These are phyloP conservation scores for Fusarium succisae DNA, from an alignment of 2,329 filamentous ascomycete species.

Conservation along the genomic window DNA sequence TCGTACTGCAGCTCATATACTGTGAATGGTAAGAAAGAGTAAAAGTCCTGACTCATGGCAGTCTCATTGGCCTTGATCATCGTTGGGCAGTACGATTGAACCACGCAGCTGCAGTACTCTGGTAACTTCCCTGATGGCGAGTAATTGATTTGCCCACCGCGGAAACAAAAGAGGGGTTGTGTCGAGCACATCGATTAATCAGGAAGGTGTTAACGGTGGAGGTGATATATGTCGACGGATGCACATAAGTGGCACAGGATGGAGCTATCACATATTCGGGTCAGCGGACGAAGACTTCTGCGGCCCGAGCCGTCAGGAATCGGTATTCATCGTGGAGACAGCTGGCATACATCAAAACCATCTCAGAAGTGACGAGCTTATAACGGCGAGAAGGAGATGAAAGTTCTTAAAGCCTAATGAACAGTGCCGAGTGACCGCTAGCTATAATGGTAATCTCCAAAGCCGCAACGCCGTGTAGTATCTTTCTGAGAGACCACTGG, in stretches of 20 bases:
- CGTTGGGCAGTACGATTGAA: fast-evolving
- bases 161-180: not conserved
- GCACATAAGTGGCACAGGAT: not conserved
- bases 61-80: fast-evolving
- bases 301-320: not conserved
- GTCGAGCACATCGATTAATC: fast-evolving
- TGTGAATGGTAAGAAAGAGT: fast-evolving
- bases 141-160: not conserved
- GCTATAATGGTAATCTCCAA: not conserved
- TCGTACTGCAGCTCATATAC: not conserved
- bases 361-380: fast-evolving
- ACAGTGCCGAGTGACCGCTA: fast-evolving
- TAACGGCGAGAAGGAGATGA: fast-evolving
- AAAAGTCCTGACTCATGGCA: not conserved
- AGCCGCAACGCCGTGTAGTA: not conserved
- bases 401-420: fast-evolving
- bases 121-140: fast-evolving
- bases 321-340: not conserved
- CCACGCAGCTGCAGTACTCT: fast-evolving
- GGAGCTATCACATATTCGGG: not conserved
- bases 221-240: not conserved
- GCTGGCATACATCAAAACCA: fast-evolving
- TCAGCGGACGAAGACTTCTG: not conserved
- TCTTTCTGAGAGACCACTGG: not conserved
- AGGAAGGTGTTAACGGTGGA: not conserved